Evolutionary conservation across 352 stramenopile genomes (phyloP).

Genomic region (Pythium catenulatum): DNA sequence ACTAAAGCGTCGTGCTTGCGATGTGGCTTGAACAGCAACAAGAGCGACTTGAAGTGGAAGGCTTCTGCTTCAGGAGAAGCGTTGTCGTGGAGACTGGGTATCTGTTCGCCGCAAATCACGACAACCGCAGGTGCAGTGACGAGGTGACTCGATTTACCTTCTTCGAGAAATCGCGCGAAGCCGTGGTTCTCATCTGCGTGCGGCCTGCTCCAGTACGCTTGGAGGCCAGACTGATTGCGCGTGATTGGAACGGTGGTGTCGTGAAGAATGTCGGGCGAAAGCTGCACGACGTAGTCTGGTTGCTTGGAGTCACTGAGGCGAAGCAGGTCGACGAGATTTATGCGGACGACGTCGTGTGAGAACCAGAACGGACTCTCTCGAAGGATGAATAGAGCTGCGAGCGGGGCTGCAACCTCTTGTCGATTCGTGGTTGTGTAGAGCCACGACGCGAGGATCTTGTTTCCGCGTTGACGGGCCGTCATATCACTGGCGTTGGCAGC

Average conservation of each 20-base stretch:
- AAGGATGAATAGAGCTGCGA: background rate
- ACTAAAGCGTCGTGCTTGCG: background rate
- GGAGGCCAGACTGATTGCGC: no score
- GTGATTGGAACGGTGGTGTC: no score
- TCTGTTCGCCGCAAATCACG: no score
- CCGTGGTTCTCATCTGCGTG: no score
- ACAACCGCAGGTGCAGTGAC: no score
- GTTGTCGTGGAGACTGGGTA: no score
- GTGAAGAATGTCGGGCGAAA: background rate
- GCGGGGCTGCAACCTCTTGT: constrained; percentile 11
- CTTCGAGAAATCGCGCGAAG: no score
- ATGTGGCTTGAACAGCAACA: background rate
- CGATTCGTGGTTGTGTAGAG: constrained; percentile 20
- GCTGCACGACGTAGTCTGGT: background rate
- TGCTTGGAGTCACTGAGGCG: no score
- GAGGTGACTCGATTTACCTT: no score
- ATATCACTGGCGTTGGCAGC: background rate
- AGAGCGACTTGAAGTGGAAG: background rate
- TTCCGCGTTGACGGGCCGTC: background rate
- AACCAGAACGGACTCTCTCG: background rate
- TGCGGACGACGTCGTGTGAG: background rate
- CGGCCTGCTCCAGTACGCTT: no score
- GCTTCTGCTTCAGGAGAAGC: no score
- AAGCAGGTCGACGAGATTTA: background rate
- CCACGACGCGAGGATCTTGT: background rate